A percentile compares a stretch with the other conserved stretches of the same genome.
These are phyloP conservation scores for Sherardia arvensis DNA, from an alignment of 257 asterid species.

Conservation along the genomic window DNA sequence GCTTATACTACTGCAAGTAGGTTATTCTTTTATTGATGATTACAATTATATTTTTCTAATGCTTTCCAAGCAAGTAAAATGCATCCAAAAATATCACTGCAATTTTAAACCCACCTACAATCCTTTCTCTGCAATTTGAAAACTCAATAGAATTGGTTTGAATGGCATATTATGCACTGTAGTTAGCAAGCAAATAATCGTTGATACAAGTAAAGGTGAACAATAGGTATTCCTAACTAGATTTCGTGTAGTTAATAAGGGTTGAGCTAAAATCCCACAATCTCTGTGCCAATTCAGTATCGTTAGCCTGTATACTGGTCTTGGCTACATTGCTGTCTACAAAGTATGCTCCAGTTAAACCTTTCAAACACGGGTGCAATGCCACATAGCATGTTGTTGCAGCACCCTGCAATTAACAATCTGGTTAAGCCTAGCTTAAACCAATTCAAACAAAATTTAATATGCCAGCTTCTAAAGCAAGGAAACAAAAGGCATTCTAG, in stretches of 20 bases:
- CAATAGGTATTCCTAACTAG: slow-evolving; percentile 1
- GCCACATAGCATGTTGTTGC: slow-evolving; percentile 37
- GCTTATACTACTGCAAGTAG: no score
- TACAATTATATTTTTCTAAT: no score
- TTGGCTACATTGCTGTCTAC: slow-evolving; percentile 24
- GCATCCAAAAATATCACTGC: no score
- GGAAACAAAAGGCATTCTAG: not conserved
- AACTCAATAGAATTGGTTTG: no score
- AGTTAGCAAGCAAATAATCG: not conserved
- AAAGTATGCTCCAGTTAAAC: slow-evolving; percentile 29
- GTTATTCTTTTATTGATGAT: no score
- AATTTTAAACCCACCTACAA: no score
- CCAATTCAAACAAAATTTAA: not conserved
- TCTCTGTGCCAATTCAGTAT: slow-evolving; percentile 22
- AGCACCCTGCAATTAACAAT: slow-evolving; percentile 21
- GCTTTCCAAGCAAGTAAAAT: no score
- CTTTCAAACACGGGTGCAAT: slow-evolving; percentile 28
- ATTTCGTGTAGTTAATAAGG: slow-evolving; percentile 8
- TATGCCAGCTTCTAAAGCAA: not conserved
- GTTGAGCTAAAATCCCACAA: slow-evolving; percentile 28
- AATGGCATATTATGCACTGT: no score
- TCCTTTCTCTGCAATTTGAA: no score
- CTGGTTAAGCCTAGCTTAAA: not conserved
- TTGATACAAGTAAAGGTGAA: not conserved
- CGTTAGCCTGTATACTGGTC: slow-evolving; percentile 18